phyloP scores from a whole-genome alignment of 1,284 basidiomycete species.

The Rhodotorula mucilaginosa region DNA sequence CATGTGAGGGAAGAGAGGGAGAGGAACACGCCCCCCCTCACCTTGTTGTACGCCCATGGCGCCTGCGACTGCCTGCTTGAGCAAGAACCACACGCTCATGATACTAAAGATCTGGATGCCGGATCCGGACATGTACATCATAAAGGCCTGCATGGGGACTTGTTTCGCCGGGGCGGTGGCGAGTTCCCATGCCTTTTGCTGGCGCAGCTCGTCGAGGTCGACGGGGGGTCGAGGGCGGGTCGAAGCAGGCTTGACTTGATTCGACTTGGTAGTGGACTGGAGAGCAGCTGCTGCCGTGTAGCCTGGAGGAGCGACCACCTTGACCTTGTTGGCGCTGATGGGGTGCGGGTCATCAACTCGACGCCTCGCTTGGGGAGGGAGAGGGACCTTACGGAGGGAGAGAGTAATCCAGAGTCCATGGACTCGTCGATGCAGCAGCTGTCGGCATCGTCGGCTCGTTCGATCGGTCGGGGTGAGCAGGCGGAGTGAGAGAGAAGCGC shows the following conservation, averaged over 20 bases:
- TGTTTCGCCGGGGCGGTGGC: slow-evolving; percentile 45
- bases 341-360: not conserved
- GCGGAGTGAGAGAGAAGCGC: not conserved
- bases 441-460: not conserved
- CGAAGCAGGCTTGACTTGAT: slow-evolving; percentile 34
- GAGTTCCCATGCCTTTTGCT: slow-evolving; percentile 46
- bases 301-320: slow-evolving; percentile 26
- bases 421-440: not conserved
- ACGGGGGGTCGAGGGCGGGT: not conserved
- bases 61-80: slow-evolving; percentile 45
- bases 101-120: slow-evolving; percentile 47
- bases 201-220: slow-evolving; percentile 37
- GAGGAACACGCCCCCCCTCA: slow-evolving; percentile 1
- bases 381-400: not conserved
- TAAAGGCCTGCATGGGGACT: slow-evolving; percentile 48
- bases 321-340: not conserved
- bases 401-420: slow-evolving; percentile 28
- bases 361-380: too few relatives aligned
- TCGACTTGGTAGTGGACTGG: slow-evolving; percentile 18
- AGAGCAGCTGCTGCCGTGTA: not conserved
- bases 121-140: slow-evolving; percentile 48
- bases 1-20: not conserved
- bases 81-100: slow-evolving; percentile 46
- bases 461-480: not conserved
- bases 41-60: slow-evolving; percentile 42